These are phyloP conservation scores for Morella rubra DNA, from an alignment of 306 rosid genomes.

Conservation along the genomic window DNA sequence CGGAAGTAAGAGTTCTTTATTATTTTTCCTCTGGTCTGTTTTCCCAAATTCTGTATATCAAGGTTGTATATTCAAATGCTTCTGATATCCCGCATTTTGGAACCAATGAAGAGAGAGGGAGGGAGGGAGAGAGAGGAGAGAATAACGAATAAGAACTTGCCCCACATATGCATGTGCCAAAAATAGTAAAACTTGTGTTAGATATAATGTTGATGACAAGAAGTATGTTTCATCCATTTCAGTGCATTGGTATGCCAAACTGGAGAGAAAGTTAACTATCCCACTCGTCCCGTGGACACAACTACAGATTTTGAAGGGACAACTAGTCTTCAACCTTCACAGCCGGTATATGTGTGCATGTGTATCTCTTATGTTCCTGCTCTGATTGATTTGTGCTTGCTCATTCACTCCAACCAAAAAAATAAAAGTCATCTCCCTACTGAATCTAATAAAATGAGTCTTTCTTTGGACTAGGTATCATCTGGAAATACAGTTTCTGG, in stretches of 20 bases:
- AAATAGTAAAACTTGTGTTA: conserved; percentile 5
- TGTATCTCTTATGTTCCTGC: background rate
- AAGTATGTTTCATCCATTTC: conserved; percentile 38
- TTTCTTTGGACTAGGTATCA: conserved; percentile 54
- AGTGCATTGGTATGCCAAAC: conserved; percentile 80
- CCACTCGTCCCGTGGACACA: conserved; percentile 89
- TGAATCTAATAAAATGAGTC: too few relatives aligned
- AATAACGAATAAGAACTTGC: background rate
- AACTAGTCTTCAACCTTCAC: conserved; percentile 80
- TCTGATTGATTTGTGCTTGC: background rate
- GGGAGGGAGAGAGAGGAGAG: background rate
- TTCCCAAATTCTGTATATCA: conserved; percentile 15
- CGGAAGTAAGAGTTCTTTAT: conserved; percentile 66
- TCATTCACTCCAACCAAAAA: background rate
- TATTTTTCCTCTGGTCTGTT: conserved; percentile 5
- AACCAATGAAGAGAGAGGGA: background rate
- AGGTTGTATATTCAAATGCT: conserved; percentile 8
- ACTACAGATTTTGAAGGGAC: conserved; percentile 94
- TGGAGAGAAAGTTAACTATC: conserved; percentile 83
- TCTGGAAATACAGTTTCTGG: conserved; percentile 75
- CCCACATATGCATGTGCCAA: conserved; percentile 4
- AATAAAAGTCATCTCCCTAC: too few relatives aligned
- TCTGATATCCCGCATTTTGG: background rate
- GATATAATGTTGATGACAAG: conserved; percentile 35
- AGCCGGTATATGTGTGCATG: conserved; percentile 46